A percentile compares a stretch with the other conserved stretches of the same genome.
Conservation (phyloP, 2,329 filamentous ascomycete genomes). For the Aspergillus caelatus region DNA sequence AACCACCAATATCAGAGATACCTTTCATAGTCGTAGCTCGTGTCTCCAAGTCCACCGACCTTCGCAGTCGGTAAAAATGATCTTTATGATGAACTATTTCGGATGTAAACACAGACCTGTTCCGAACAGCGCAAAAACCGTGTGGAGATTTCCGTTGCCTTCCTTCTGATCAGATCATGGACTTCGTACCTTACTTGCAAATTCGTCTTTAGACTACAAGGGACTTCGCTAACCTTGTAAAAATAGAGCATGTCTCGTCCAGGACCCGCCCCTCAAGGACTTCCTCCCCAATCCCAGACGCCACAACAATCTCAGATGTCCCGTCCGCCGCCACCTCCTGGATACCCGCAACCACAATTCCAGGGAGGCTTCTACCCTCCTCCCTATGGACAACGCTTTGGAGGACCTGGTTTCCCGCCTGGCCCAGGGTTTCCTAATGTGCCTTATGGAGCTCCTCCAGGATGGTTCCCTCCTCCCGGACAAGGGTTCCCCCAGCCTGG, state of each 20-base stretch:
- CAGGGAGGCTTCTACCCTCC: constrained; percentile 47
- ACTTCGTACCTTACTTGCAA: constrained; percentile 14
- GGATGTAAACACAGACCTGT: constrained; percentile 89
- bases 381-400: constrained; percentile 51
- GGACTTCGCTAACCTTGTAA: constrained; percentile 23
- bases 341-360: constrained; percentile 46
- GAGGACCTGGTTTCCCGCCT: constrained; percentile 54
- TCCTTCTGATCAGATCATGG: constrained; percentile 80
- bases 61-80: constrained; percentile 24
- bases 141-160: constrained; percentile 99
- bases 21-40: not conserved
- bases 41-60: constrained; percentile 14
- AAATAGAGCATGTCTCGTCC: constrained; percentile 48
- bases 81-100: constrained; percentile 79
- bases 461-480: constrained; percentile 76
- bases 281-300: constrained; percentile 42
- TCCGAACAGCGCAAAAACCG: constrained; percentile 81
- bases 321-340: constrained; percentile 39
- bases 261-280: constrained; percentile 40
- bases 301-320: constrained; percentile 49
- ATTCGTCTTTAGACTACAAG: constrained; percentile 8
- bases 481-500: constrained; percentile 74
- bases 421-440: constrained; percentile 72
- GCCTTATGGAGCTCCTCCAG: constrained; percentile 74
- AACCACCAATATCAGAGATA: not conserved